Conservation (phyloP, 2,329 filamentous ascomycete species). For the Macrophomina pseudophaseolina region DNA sequence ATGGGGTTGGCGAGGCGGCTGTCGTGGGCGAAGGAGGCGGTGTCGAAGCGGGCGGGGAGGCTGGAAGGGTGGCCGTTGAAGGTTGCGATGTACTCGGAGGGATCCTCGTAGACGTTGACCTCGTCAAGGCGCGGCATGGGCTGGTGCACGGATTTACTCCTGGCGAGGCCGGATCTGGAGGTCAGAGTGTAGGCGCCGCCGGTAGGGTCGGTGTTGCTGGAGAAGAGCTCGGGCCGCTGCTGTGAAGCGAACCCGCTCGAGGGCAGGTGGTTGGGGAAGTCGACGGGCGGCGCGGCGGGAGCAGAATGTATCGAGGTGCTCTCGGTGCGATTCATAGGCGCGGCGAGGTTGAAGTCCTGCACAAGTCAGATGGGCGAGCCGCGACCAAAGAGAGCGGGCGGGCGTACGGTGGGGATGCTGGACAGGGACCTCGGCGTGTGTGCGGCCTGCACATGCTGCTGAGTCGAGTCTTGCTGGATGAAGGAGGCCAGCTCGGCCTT, state of each 20-base stretch:
- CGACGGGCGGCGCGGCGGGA: slow-evolving; percentile 35
- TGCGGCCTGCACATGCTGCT: slow-evolving; percentile 34
- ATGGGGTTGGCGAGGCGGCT: slow-evolving; percentile 31
- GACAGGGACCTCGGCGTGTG: slow-evolving; percentile 44
- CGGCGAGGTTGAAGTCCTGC: slow-evolving; percentile 33
- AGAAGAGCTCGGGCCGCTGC: slow-evolving; percentile 14
- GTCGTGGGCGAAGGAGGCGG: slow-evolving; percentile 30
- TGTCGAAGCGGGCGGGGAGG: slow-evolving; percentile 25
- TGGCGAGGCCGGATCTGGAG: slow-evolving; percentile 34
- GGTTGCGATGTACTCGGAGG: slow-evolving; percentile 43
- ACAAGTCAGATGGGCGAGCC: slow-evolving; percentile 36
- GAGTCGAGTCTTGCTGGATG: slow-evolving; percentile 30
- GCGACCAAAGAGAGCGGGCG: slow-evolving; percentile 35
- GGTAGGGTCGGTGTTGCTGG: slow-evolving; percentile 14
- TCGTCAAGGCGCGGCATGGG: slow-evolving; percentile 33
- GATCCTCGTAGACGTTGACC: slow-evolving; percentile 42
- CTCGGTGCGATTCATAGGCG: slow-evolving; percentile 38
- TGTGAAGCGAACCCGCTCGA: slow-evolving; percentile 15
- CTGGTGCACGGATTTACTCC: slow-evolving; percentile 34
- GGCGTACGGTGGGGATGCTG: slow-evolving; percentile 40
- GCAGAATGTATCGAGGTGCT: slow-evolving; percentile 37
- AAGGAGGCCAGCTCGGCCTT: slow-evolving; percentile 33
- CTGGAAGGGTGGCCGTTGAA: slow-evolving; percentile 33
- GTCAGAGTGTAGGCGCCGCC: slow-evolving; percentile 41
- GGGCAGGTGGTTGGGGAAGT: slow-evolving; percentile 25